A percentile compares a stretch with the other conserved stretches of the same genome.
phyloP scores from a whole-genome alignment of 495 filamentous ascomycete species.

The Aspergillus olivimuriae region DNA sequence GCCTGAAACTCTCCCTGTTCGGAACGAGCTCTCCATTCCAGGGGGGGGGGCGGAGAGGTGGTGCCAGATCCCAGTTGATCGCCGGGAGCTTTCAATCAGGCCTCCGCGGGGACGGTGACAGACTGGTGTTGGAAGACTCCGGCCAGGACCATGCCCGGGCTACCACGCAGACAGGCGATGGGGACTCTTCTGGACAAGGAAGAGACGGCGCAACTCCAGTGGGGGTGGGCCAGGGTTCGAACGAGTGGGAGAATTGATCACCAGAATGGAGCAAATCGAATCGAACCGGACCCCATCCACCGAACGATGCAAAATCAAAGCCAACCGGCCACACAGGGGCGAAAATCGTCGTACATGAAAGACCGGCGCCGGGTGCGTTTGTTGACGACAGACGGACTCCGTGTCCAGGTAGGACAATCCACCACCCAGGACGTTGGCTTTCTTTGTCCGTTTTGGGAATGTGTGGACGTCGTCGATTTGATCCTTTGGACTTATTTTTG shows the following conservation, averaged over 20 bases:
- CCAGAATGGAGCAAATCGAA: too few relatives aligned
- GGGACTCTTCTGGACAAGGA: too few relatives aligned
- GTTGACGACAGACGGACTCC: constrained; percentile 12
- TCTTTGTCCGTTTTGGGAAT: constrained; percentile 6
- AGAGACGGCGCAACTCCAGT: too few relatives aligned
- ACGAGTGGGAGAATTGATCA: too few relatives aligned
- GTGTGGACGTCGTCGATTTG: background rate
- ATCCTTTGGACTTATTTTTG: background rate
- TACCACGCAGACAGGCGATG: constrained; percentile 3
- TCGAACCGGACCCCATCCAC: constrained; percentile 3
- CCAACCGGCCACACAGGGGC: too few relatives aligned
- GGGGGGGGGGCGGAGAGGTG: too few relatives aligned
- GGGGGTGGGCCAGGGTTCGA: too few relatives aligned
- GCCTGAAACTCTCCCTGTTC: constrained; percentile 18
- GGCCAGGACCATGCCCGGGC: background rate
- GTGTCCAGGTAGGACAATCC: constrained; percentile 7
- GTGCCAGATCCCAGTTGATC: constrained; percentile 27
- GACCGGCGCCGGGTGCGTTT: too few relatives aligned
- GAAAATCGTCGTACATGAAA: too few relatives aligned
- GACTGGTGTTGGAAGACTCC: constrained; percentile 5
- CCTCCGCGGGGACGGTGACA: constrained; percentile 3
- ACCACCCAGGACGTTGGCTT: constrained; percentile 8
- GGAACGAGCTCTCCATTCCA: constrained; percentile 28
- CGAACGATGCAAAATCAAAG: too few relatives aligned
- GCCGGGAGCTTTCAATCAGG: constrained; percentile 17